Evolutionary conservation across 2,329 filamentous ascomycete genomes (phyloP).

Genomic region (Venturia oleaginea): DNA sequence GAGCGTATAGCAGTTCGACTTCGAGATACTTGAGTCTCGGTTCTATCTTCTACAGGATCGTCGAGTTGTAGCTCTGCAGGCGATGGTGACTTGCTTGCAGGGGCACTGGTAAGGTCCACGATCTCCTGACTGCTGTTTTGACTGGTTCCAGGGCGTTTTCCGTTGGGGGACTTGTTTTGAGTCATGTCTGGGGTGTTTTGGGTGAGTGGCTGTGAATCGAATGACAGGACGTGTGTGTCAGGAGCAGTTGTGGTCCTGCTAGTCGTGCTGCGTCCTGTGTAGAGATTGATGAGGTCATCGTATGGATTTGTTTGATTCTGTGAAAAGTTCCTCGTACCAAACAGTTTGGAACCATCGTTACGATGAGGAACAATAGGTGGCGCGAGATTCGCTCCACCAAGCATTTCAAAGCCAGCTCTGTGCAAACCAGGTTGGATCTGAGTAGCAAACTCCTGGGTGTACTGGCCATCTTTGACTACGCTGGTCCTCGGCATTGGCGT

Average conservation of each 20-base stretch:
- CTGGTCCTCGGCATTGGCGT: not conserved
- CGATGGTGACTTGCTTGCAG: not conserved
- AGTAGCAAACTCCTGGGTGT: slow-evolving; percentile 4
- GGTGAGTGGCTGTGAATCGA: no score
- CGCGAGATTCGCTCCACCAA: slow-evolving; percentile 1
- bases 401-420: slow-evolving; percentile 1
- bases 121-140: not conserved
- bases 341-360: not conserved
- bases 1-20: not conserved
- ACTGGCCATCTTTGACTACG: not conserved
- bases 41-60: not conserved
- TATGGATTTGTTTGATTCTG: not conserved
- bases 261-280: not conserved
- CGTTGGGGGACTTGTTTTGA: not conserved
- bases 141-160: not conserved
- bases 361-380: slow-evolving; percentile 1
- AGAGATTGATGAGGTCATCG: not conserved
- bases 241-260: not conserved
- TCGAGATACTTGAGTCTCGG: not conserved
- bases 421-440: not conserved
- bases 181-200: not conserved
- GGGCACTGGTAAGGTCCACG: not conserved
- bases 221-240: no score
- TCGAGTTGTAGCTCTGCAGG: not conserved
- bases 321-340: not conserved